Conservation (phyloP, 2,329 filamentous ascomycete species). For the Colletotrichum sp. region DNA sequence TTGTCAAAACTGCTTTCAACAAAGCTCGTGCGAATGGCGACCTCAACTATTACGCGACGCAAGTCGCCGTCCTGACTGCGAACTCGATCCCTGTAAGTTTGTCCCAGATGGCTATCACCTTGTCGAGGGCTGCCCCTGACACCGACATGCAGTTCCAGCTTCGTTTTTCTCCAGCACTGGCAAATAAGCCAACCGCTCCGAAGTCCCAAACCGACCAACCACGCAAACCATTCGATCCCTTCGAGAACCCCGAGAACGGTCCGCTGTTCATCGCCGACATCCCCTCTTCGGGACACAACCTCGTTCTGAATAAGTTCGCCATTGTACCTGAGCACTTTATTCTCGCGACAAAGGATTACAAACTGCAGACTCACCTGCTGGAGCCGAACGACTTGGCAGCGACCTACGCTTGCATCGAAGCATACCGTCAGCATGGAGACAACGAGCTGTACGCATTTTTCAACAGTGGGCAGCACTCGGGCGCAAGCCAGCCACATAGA, state of each 20-base stretch:
- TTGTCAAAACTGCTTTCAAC: conserved; percentile 55
- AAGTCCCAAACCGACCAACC: conserved; percentile 39
- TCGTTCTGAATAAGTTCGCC: conserved; percentile 79
- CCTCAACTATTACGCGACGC: conserved; percentile 59
- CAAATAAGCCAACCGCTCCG: conserved; percentile 65
- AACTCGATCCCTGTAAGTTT: conserved; percentile 46
- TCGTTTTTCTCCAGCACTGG: conserved; percentile 72
- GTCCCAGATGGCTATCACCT: neutral
- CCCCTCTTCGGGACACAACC: conserved; percentile 56
- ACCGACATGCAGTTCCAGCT: conserved; percentile 67
- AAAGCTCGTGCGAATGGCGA: conserved; percentile 53
- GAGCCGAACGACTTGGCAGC: conserved; percentile 65
- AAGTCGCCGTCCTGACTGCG: conserved; percentile 52
- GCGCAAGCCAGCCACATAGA: conserved; percentile 74
- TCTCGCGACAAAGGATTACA: conserved; percentile 67
- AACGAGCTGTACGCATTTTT: conserved; percentile 68
- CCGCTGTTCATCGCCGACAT: conserved; percentile 60
- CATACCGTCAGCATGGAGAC: conserved; percentile 47
- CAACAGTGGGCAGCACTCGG: conserved; percentile 72
- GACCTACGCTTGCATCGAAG: conserved; percentile 65
- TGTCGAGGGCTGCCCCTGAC: neutral
- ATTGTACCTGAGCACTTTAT: conserved; percentile 76
- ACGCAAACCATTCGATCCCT: conserved; percentile 62
- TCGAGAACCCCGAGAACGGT: conserved; percentile 61
- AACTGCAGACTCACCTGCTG: conserved; percentile 68